These are phyloP conservation scores for Boletus tomentosulus DNA, from an alignment of 768 basidiomycete species.

Conservation along the genomic window DNA sequence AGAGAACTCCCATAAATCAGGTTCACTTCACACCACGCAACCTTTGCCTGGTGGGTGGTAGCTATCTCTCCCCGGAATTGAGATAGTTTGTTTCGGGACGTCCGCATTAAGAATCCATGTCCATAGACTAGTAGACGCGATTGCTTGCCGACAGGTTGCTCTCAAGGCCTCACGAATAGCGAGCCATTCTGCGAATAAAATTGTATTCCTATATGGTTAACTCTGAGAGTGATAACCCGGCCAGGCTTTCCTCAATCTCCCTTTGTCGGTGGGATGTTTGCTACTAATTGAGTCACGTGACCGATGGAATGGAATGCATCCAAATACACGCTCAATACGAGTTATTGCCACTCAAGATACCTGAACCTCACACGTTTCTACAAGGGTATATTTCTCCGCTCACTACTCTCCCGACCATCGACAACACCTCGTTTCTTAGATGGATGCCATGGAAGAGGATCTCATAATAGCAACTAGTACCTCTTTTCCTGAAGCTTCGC, in stretches of 20 bases:
- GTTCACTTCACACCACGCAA: slow-evolving; percentile 95
- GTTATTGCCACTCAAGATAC: slow-evolving; percentile 24
- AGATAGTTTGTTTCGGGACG: slow-evolving; percentile 29
- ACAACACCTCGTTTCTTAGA: slow-evolving; percentile 12
- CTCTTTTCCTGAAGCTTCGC: slow-evolving; percentile 19
- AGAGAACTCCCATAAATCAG: slow-evolving; percentile 89
- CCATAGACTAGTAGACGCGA: not conserved
- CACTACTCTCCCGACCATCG: not conserved
- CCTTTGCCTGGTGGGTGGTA: slow-evolving; percentile 84
- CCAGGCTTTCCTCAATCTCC: not conserved
- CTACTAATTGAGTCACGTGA: slow-evolving; percentile 18
- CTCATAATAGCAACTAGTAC: slow-evolving; percentile 20
- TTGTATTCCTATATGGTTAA: too few species aligned
- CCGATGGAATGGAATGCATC: not conserved
- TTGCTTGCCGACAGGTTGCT: not conserved
- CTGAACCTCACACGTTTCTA: slow-evolving; percentile 9
- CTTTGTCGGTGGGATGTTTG: not conserved
- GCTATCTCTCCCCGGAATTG: slow-evolving; percentile 57
- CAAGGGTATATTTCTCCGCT: slow-evolving; percentile 3
- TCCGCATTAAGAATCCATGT: not conserved
- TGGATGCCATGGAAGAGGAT: slow-evolving; percentile 35
- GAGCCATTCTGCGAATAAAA: not conserved
- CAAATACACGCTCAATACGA: not conserved
- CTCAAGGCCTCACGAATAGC: too few species aligned
- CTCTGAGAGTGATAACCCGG: not conserved